phyloP scores from a whole-genome alignment of 176 grass and related monocot species.

The Elymus sibiricus region DNA sequence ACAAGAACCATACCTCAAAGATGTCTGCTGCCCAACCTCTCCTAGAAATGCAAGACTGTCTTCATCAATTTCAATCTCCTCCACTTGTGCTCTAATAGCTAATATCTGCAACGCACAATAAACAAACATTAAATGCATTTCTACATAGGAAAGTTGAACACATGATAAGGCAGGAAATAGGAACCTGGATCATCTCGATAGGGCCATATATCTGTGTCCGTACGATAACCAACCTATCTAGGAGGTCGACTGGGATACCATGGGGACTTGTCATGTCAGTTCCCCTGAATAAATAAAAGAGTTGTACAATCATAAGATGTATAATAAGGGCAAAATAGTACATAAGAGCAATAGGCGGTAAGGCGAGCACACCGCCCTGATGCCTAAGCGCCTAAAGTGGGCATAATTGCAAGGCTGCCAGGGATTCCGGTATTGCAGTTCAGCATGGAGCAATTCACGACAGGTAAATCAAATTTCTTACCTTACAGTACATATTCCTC shows the following conservation, averaged over 20 bases:
- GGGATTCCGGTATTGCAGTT: not conserved
- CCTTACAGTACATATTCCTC: constrained; percentile 96
- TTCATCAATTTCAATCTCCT: constrained; percentile 94
- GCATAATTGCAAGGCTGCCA: too few species aligned
- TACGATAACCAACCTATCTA: constrained; percentile 91
- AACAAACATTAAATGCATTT: constrained; percentile 22
- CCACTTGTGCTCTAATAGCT: constrained; percentile 90
- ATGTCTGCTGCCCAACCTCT: constrained; percentile 83
- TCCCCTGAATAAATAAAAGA: constrained; percentile 57
- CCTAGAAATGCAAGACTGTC: constrained; percentile 92
- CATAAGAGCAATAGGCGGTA: too few species aligned
- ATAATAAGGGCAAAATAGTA: not conserved
- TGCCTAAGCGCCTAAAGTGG: too few species aligned
- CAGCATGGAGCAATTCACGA: not conserved
- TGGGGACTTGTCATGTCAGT: constrained; percentile 97
- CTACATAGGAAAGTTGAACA: constrained; percentile 17
- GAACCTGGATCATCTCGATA: constrained; percentile 95
- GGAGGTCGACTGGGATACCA: constrained; percentile 87
- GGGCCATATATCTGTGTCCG: constrained; percentile 93
- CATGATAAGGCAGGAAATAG: constrained; percentile 21
- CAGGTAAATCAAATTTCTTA: constrained; percentile 27
- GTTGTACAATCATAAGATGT: constrained; percentile 25
- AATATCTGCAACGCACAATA: constrained; percentile 54
- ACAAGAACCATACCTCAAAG: constrained; percentile 63
- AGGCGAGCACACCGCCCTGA: too few species aligned